Evolutionary conservation across 768 basidiomycete genomes (phyloP).

Genomic region (Butyriboletus loyo): DNA sequence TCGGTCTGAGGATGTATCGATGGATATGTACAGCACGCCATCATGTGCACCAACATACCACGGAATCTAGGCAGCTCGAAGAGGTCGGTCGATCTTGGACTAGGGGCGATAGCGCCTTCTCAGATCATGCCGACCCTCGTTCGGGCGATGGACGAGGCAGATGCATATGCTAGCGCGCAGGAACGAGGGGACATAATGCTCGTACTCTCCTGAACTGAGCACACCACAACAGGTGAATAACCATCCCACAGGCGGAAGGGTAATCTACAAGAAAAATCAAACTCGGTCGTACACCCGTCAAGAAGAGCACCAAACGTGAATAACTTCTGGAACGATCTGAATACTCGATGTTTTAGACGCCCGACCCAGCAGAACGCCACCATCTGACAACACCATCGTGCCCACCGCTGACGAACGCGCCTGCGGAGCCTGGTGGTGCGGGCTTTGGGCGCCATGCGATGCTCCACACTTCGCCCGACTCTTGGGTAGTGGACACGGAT

Average conservation of each 20-base stretch:
- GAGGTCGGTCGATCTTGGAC: not conserved
- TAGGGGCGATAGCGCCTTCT: too few species aligned
- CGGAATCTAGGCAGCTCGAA: not conserved
- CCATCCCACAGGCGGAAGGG: not conserved
- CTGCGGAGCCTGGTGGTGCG: constrained; percentile 50
- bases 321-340: not conserved
- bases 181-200: not conserved
- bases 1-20: not conserved
- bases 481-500: constrained; percentile 73
- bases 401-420: constrained; percentile 68
- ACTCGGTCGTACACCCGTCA: not conserved
- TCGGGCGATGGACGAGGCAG: not conserved
- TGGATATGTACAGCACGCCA: not conserved
- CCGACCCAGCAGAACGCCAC: constrained; percentile 71
- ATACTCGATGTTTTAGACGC: constrained; percentile 11
- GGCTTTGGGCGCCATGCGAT: constrained; percentile 76
- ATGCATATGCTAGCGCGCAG: not conserved
- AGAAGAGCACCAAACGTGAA: not conserved
- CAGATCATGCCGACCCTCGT: not conserved
- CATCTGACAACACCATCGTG: constrained; percentile 73
- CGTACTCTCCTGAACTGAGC: too few species aligned
- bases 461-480: constrained; percentile 80
- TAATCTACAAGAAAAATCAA: constrained; percentile 2
- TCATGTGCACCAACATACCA: not conserved
- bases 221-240: not conserved